A percentile compares a stretch with the other conserved stretches of the same genome.
phyloP scores from a whole-genome alignment of 2,329 filamentous ascomycete species.

The Stachybotrys chlorohalonatus region DNA sequence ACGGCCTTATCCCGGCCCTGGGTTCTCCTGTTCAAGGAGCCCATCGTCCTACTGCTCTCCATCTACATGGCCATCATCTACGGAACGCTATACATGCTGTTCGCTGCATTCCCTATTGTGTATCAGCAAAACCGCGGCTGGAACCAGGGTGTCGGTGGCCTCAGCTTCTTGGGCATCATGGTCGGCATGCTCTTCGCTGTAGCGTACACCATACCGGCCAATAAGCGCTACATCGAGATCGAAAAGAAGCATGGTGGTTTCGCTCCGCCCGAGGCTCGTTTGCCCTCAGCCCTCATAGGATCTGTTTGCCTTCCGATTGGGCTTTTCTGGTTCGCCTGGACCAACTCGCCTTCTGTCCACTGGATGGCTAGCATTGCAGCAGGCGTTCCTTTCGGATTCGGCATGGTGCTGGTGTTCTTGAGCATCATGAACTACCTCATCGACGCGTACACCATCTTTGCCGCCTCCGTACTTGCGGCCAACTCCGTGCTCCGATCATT shows the following conservation, averaged over 20 bases:
- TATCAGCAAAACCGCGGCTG: slow-evolving; percentile 44
- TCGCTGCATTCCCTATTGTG: slow-evolving; percentile 42
- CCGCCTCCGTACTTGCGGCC: slow-evolving; percentile 60
- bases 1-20: slow-evolving; percentile 37
- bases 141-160: slow-evolving; percentile 39
- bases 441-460: slow-evolving; percentile 60
- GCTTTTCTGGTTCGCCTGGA: slow-evolving; percentile 54
- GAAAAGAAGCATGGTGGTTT: slow-evolving; percentile 30
- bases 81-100: slow-evolving; percentile 38
- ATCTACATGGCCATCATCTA: slow-evolving; percentile 49
- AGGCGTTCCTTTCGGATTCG: slow-evolving; percentile 38
- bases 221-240: slow-evolving; percentile 34
- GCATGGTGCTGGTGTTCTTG: slow-evolving; percentile 49
- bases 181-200: slow-evolving; percentile 49
- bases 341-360: slow-evolving; percentile 39
- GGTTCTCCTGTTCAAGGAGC: slow-evolving; percentile 51
- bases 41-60: slow-evolving; percentile 49
- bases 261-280: slow-evolving; percentile 48
- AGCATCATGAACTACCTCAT: slow-evolving; percentile 52
- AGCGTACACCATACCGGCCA: slow-evolving; percentile 34
- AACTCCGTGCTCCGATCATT: slow-evolving; percentile 58
- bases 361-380: slow-evolving; percentile 34
- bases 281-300: slow-evolving; percentile 47
- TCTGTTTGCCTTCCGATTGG: slow-evolving; percentile 43
- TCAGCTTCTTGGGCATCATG: slow-evolving; percentile 50